These are phyloP conservation scores for Arxiozyma telluris DNA, from an alignment of 1,139 yeast species.

Conservation along the genomic window DNA sequence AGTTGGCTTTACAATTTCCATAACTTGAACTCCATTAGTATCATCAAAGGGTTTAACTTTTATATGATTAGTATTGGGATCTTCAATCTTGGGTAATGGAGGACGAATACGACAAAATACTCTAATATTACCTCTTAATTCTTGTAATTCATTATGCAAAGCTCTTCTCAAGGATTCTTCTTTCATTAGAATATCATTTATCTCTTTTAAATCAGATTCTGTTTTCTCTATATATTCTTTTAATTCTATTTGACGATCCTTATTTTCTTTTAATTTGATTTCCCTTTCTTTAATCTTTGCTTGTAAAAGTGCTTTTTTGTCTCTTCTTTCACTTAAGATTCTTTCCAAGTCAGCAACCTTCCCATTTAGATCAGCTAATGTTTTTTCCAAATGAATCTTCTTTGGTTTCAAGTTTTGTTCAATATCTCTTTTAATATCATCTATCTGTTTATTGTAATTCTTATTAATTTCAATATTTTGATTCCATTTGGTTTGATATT, in stretches of 20 bases:
- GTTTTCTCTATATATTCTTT: conserved; percentile 26
- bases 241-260: conserved; percentile 16
- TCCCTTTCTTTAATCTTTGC: conserved; percentile 7
- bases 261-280: conserved; percentile 11
- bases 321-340: conserved; percentile 11
- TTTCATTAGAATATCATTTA: conserved; percentile 32
- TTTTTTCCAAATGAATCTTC: conserved; percentile 12
- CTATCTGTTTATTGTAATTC: conserved; percentile 12
- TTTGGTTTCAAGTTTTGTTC: conserved; percentile 15
- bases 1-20: conserved; percentile 20
- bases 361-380: conserved; percentile 13
- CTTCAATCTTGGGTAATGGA: conserved; percentile 22
- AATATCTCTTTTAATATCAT: conserved; percentile 15
- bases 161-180: conserved; percentile 54
- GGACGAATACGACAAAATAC: conserved; percentile 88
- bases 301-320: conserved; percentile 5
- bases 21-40: conserved; percentile 36
- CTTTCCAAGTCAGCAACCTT: conserved; percentile 18
- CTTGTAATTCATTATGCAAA: conserved; percentile 71
- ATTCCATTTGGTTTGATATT: conserved; percentile 22
- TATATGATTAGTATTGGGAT: conserved; percentile 33
- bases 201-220: conserved; percentile 22
- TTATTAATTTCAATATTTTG: conserved; percentile 16
- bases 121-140: conserved; percentile 82
- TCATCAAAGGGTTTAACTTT: conserved; percentile 43